phyloP scores from a whole-genome alignment of 2,329 filamentous ascomycete species.

The Ceratocystis diversiconidia region DNA sequence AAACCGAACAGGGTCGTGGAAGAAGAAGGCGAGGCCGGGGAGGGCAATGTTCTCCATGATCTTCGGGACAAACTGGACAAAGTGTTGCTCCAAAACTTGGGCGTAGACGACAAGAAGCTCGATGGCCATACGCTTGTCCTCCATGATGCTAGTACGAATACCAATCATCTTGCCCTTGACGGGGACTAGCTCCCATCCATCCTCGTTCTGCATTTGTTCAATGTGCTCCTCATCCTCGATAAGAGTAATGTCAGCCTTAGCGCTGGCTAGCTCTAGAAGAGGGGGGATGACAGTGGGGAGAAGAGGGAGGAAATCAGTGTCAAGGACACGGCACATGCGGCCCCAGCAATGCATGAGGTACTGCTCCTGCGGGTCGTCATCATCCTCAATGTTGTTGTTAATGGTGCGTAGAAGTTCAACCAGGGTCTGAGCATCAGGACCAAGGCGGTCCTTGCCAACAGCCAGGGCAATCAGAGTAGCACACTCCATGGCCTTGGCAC shows the following conservation, averaged over 20 bases:
- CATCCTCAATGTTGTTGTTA: slow-evolving; percentile 71
- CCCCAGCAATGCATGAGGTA: slow-evolving; percentile 99
- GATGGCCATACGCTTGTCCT: slow-evolving; percentile 99
- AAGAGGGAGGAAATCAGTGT: slow-evolving; percentile 81
- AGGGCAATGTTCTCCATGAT: slow-evolving; percentile 96
- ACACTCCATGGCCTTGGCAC: slow-evolving; percentile 98
- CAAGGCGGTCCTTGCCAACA: slow-evolving; percentile 85
- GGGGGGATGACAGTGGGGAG: slow-evolving; percentile 88
- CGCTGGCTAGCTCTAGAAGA: slow-evolving; percentile 74
- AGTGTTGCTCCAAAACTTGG: slow-evolving; percentile 82
- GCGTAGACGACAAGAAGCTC: slow-evolving; percentile 96
- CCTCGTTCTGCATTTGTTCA: slow-evolving; percentile 81
- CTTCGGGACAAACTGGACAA: slow-evolving; percentile 79
- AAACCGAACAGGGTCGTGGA: slow-evolving; percentile 92
- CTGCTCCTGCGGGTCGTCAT: slow-evolving; percentile 89
- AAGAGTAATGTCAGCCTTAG: slow-evolving; percentile 93
- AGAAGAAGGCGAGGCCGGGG: slow-evolving; percentile 92
- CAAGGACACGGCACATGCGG: slow-evolving; percentile 91
- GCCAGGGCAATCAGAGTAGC: slow-evolving; percentile 90
- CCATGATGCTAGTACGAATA: slow-evolving; percentile 90
- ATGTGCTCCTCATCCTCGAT: slow-evolving; percentile 91
- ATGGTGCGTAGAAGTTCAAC: slow-evolving; percentile 80
- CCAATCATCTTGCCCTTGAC: slow-evolving; percentile 97
- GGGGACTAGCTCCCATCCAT: slow-evolving; percentile 94
- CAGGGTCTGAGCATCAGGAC: slow-evolving; percentile 69